Evolutionary conservation across 805 yeast genomes (phyloP), one percentile per base, ranked within the genome.

Genomic region (Wickerhamomyces chambardii): DNA sequence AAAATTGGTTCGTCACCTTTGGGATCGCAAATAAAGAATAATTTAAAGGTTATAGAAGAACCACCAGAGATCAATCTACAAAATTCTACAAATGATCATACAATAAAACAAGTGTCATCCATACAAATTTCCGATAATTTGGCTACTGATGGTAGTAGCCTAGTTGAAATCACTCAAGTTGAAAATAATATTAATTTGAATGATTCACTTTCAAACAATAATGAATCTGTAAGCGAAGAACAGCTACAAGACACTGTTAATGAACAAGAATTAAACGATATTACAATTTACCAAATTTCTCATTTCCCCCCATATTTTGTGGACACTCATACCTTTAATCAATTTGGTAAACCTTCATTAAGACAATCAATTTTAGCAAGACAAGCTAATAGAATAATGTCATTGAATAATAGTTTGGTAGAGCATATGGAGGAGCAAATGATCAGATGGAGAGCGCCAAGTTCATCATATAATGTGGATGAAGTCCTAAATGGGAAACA

Each of bases 391-490:
- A 40, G 67, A 32, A 17, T 48, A 2, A 43, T 48, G 22, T 63
- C 63, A 1, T 32, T 45, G 4, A 33, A 35, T 15, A 51, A 45
- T 36, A 41, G 47, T 30, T 36, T 57, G 6, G 39, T 48, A 21
- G 54, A 51, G 10, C 39, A 43, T 28, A 59, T 61, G 66, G 67
- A 62, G 35, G 61, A 59, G 10, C 48, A 56, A 31, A 38, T 63
- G 27, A 45, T 57, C 1, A 47, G 66, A 18, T 63, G 63, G 62
- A 48, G 57, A 28, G 51, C 63, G 4, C 49, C 61, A 3, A 46
- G 37, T 24, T 44, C 56, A 12, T 46, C 51, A 17, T 44, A 45
- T 28, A 48, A 36, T 17, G 53, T 46, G 15, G 55, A 49, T 21
- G 55, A 48, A 18, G 46, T 55, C 10, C 40, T 63, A 28, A 48